Percentiles rank a stretch among this genome's conserved stretches.
Conservation (phyloP, 176 grass and related monocot genomes). For the Eremochloa ophiuroides region DNA sequence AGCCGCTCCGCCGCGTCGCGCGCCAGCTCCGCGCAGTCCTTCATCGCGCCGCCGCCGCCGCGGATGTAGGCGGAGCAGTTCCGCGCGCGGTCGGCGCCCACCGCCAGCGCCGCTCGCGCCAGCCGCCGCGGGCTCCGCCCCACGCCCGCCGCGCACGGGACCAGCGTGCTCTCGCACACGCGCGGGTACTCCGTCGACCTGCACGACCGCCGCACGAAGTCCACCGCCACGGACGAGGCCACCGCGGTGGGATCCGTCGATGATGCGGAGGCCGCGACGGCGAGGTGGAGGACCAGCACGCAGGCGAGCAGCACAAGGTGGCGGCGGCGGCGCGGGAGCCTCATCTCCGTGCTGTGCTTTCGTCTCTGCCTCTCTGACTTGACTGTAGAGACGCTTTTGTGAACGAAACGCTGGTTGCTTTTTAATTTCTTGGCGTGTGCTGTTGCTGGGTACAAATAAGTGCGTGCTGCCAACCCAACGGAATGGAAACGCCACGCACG, state of each 20-base stretch:
- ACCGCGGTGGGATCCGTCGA: not conserved
- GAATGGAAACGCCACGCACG: not conserved
- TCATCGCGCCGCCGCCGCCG: not conserved
- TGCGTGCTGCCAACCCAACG: not conserved
- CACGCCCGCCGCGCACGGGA: conserved; percentile 33
- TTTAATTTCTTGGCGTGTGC: not conserved
- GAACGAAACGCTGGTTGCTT: not conserved
- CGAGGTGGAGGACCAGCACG: not conserved
- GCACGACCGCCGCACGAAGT: conserved; percentile 60
- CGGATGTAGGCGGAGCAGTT: conserved; percentile 53
- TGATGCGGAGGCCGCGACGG: not conserved
- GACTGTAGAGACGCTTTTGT: no score
- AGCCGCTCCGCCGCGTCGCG: conserved; percentile 55
- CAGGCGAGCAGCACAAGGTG: not conserved
- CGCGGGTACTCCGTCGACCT: conserved; percentile 49
- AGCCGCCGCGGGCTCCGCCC: conserved; percentile 54
- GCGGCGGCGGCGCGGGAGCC: not conserved
- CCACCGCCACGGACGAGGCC: not conserved
- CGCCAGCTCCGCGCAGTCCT: conserved; percentile 62
- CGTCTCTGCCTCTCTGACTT: no score
- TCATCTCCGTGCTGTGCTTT: not conserved
- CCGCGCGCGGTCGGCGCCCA: conserved; percentile 47
- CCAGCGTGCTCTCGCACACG: conserved; percentile 61
- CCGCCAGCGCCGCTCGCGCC: conserved; percentile 56
- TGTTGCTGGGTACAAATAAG: not conserved